Percentiles rank a stretch among this genome's conserved stretches.
Conservation (phyloP, 805 yeast species). For the Sugiyamaella marilandica region DNA sequence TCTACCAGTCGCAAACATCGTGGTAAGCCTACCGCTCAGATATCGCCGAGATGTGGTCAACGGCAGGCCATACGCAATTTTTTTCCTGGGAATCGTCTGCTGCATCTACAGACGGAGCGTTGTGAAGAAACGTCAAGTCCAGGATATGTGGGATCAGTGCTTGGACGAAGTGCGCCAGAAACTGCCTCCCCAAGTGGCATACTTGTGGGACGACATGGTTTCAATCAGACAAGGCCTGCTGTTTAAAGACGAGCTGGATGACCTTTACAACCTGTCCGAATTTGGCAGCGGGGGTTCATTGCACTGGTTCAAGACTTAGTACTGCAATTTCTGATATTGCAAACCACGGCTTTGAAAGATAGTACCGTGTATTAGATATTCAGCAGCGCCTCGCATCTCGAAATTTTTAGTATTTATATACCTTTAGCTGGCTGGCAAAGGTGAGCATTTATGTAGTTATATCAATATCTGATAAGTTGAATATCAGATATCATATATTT, state of each 20-base stretch:
- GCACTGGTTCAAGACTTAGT: not conserved
- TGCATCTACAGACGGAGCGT: not conserved
- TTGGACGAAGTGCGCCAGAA: not conserved
- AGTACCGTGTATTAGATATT: no score
- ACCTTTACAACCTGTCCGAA: not conserved
- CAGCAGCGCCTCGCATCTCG: no score
- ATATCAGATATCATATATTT: no score
- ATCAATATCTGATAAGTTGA: no score
- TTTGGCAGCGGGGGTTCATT: not conserved
- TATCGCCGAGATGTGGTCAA: not conserved
- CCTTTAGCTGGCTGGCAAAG: no score
- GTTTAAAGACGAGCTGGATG: not conserved
- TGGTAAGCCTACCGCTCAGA: not conserved
- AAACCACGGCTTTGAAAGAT: no score
- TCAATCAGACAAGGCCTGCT: not conserved
- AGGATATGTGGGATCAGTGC: conserved; percentile 1
- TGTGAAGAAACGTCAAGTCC: not conserved
- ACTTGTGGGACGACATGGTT: not conserved
- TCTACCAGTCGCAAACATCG: not conserved
- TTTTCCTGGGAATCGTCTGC: not conserved
- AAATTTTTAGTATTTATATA: no score
- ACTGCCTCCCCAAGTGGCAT: not conserved
- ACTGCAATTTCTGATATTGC: no score
- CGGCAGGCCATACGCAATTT: not conserved
- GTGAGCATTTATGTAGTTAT: no score